Evolutionary conservation across 2,329 filamentous ascomycete species (phyloP), one percentile per base, ranked within the genome.

Genomic region (Aspergillus thermomutatus): DNA sequence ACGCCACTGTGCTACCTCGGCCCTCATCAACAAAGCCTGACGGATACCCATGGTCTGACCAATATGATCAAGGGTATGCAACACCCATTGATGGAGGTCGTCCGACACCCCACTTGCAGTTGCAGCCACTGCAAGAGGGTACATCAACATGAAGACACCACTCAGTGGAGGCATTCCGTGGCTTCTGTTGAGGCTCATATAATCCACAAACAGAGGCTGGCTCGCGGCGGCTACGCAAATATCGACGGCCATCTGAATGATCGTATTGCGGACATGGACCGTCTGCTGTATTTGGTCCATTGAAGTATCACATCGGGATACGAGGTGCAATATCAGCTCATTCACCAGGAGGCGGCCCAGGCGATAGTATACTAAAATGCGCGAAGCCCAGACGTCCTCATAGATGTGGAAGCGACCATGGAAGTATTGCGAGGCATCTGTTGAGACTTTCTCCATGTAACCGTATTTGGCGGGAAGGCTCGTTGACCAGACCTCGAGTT

Each of bases 91-190:
- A 17, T 60, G 58, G 8, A 66, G 59, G 27, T 65, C 49, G 8
- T 66, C 59, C 1, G 63, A 55, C n/a, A 59, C 57, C 17, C 59
- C 62, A 9, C 59, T 58, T 14, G 64, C 60, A 25, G 60, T 54
- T 41, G 63, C 67, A 7, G 64, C 66, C 21, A 62, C 52, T 1
- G 57, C 52, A 46, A 69, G 47, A 4, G 62, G 61, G 37, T 66
- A 67, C 19, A 67, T 49, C 31, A 65, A 25, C 58, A 64, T 62
- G 21, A 68, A 67, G 1, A 62, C 56, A 4, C 66, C 66, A 49
- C 65, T 67, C 2, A 69, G 41, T 6, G 60, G 60, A 26, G 64
- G 61, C 4, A 37, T 47, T 4, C 34, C n/a, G 5, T 27, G 19
- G n/a, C 23, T 21, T 26, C 21, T 21, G 25, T 8, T 8, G 58